Evolutionary conservation across 2,329 filamentous ascomycete species (phyloP).

Genomic region (Rhynchosporium graminicola): DNA sequence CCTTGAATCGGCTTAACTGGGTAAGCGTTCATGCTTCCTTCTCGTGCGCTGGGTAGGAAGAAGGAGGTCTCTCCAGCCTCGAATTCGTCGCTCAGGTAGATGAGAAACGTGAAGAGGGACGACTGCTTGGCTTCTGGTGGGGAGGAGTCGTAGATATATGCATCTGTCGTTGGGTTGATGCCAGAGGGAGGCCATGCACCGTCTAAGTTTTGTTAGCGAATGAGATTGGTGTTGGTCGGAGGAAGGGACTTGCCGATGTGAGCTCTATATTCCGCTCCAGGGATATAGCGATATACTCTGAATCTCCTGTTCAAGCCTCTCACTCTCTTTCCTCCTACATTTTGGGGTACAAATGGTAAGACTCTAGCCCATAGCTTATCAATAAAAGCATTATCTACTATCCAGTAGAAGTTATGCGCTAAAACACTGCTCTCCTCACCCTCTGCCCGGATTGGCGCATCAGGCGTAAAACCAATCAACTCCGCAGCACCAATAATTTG

Average conservation of each 20-base stretch:
- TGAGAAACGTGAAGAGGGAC: slow-evolving; percentile 67
- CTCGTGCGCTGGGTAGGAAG: slow-evolving; percentile 63
- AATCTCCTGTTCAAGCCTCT: slow-evolving; percentile 70
- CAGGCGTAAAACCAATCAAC: slow-evolving; percentile 64
- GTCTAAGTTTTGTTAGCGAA: slow-evolving; percentile 42
- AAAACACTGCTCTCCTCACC: slow-evolving; percentile 62
- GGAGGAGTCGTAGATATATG: slow-evolving; percentile 67
- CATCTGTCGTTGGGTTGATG: slow-evolving; percentile 48
- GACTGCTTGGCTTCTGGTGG: slow-evolving; percentile 61
- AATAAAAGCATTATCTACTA: slow-evolving; percentile 64
- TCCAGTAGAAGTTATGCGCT: slow-evolving; percentile 75
- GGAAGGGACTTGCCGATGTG: slow-evolving; percentile 53
- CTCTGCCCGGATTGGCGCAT: slow-evolving; percentile 66
- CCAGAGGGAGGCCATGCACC: slow-evolving; percentile 74
- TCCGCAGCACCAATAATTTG: slow-evolving; percentile 68
- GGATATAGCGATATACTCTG: slow-evolving; percentile 71
- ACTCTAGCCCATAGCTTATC: slow-evolving; percentile 64
- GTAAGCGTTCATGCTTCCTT: slow-evolving; percentile 69
- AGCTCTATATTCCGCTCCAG: slow-evolving; percentile 69
- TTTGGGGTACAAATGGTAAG: slow-evolving; percentile 55
- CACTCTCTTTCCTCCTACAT: slow-evolving; percentile 56
- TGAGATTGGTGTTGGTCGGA: neutral
- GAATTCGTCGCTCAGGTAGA: slow-evolving; percentile 73
- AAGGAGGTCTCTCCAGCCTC: slow-evolving; percentile 72
- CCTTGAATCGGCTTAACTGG: slow-evolving; percentile 70